Conservation (phyloP, 78 protist species). For the Cavenderia fasciculata region DNA sequence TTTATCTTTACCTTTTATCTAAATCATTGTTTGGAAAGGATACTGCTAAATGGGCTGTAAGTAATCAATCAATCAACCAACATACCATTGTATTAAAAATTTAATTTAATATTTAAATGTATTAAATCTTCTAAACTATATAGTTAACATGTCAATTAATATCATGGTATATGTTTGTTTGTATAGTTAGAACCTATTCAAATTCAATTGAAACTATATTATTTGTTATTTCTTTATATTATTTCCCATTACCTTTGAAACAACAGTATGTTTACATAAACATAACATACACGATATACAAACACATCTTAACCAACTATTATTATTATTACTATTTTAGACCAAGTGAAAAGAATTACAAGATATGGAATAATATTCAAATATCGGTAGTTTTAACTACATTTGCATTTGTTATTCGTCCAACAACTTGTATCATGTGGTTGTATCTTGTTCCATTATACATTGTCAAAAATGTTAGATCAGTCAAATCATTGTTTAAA, state of each 20-base stretch:
- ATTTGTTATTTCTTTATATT: slow-evolving; percentile 47
- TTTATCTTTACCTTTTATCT: slow-evolving; percentile 53
- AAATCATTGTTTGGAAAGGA: slow-evolving; percentile 20
- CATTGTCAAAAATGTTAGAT: neutral
- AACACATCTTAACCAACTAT: neutral
- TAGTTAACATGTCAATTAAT: slow-evolving; percentile 16
- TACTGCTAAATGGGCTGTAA: slow-evolving; percentile 67
- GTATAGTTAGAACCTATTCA: slow-evolving; percentile 76
- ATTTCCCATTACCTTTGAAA: slow-evolving; percentile 43
- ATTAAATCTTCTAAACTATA: neutral
- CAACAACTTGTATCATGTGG: slow-evolving; percentile 76
- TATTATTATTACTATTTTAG: neutral
- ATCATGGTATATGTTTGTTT: slow-evolving; percentile 69
- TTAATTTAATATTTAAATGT: neutral
- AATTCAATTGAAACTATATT: slow-evolving; percentile 81
- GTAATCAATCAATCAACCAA: neutral
- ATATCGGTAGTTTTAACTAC: slow-evolving; percentile 37
- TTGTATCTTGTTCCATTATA: slow-evolving; percentile 41
- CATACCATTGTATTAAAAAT: too few species aligned
- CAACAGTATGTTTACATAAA: neutral
- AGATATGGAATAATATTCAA: slow-evolving; percentile 4
- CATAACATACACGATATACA: too few species aligned
- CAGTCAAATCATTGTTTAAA: slow-evolving; percentile 7
- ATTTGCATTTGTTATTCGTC: slow-evolving; percentile 65
- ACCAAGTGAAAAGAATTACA: slow-evolving; percentile 1